These are phyloP conservation scores for Cryptosporidium ryanae DNA, from an alignment of 169 alveolate genomes.

Conservation along the genomic window DNA sequence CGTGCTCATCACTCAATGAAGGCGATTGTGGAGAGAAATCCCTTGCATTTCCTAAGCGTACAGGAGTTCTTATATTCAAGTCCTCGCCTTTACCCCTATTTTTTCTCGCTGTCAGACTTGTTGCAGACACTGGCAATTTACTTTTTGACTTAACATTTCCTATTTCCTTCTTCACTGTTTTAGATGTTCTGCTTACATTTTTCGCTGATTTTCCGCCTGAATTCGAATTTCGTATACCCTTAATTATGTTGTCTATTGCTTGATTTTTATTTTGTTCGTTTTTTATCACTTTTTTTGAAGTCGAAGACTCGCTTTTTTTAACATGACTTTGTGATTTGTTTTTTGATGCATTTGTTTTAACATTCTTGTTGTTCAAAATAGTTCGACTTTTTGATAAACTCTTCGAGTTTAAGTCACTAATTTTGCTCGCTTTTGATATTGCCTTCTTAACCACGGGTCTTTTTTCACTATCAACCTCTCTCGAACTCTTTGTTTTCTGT, in stretches of 20 bases:
- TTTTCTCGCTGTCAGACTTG: slow-evolving; percentile 40
- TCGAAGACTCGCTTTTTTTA: slow-evolving; percentile 2
- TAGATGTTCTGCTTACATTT: too few species aligned
- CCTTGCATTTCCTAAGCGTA: slow-evolving; percentile 4
- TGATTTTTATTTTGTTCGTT: slow-evolving; percentile 26
- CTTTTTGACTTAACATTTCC: neutral
- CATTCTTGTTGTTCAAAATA: slow-evolving; percentile 16
- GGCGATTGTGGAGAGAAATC: neutral
- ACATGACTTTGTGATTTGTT: neutral
- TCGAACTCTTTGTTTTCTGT: slow-evolving; percentile 3
- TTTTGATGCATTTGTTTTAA: slow-evolving; percentile 23
- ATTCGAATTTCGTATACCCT: neutral
- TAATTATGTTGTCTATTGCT: slow-evolving; percentile 18
- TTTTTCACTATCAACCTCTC: neutral
- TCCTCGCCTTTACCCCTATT: neutral
- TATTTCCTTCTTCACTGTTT: neutral
- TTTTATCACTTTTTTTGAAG: slow-evolving; percentile 13
- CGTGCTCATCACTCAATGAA: neutral
- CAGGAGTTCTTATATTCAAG: slow-evolving; percentile 27
- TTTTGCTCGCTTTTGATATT: slow-evolving; percentile 23
- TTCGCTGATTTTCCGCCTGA: neutral
- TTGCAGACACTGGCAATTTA: slow-evolving; percentile 57
- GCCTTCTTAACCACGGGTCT: slow-evolving; percentile 20
- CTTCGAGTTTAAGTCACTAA: neutral
- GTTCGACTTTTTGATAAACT: neutral